A percentile compares a stretch with the other conserved stretches of the same genome.
These are phyloP conservation scores for Xanthoconium purpureum DNA, from an alignment of 768 basidiomycete species.

Conservation along the genomic window DNA sequence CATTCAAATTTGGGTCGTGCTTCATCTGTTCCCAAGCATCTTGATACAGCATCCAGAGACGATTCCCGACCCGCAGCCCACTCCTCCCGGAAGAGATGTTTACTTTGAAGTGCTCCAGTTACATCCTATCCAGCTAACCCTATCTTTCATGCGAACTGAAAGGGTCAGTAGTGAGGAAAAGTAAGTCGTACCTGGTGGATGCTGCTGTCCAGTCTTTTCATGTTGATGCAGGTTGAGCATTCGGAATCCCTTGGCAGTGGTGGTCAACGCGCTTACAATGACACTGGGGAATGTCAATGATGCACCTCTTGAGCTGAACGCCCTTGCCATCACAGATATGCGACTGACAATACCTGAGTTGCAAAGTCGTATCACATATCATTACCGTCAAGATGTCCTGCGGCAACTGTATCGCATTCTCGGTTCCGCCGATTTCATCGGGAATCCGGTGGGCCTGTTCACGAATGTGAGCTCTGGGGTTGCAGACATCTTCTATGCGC, in stretches of 20 bases:
- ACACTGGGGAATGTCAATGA: slow-evolving; percentile 96
- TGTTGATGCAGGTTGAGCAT: slow-evolving; percentile 54
- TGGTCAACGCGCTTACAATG: slow-evolving; percentile 95
- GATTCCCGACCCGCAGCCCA: slow-evolving; percentile 67
- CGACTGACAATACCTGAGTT: slow-evolving; percentile 83
- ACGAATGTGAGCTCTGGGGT: slow-evolving; percentile 98
- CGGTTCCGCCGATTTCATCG: slow-evolving; percentile 97
- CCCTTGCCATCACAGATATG: slow-evolving; percentile 92
- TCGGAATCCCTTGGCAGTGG: slow-evolving; percentile 88
- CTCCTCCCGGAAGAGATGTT: slow-evolving; percentile 69
- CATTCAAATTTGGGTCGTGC: not conserved
- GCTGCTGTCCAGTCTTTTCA: slow-evolving; percentile 2
- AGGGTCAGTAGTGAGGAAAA: slow-evolving; percentile 90
- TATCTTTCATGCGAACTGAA: slow-evolving; percentile 98
- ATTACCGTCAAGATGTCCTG: slow-evolving; percentile 91
- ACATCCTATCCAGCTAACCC: slow-evolving; percentile 86
- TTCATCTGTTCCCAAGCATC: slow-evolving; percentile 42
- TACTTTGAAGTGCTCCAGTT: slow-evolving; percentile 96
- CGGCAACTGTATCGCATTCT: slow-evolving; percentile 94
- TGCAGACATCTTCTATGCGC: slow-evolving; percentile 98
- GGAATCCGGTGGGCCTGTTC: slow-evolving; percentile 95
- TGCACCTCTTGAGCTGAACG: slow-evolving; percentile 91
- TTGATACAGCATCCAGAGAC: slow-evolving; percentile 68
- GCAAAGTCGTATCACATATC: slow-evolving; percentile 78
- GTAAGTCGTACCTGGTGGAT: slow-evolving; percentile 44